Evolutionary conservation across 768 basidiomycete genomes (phyloP).

Genomic region (Tulasnella sp.): DNA sequence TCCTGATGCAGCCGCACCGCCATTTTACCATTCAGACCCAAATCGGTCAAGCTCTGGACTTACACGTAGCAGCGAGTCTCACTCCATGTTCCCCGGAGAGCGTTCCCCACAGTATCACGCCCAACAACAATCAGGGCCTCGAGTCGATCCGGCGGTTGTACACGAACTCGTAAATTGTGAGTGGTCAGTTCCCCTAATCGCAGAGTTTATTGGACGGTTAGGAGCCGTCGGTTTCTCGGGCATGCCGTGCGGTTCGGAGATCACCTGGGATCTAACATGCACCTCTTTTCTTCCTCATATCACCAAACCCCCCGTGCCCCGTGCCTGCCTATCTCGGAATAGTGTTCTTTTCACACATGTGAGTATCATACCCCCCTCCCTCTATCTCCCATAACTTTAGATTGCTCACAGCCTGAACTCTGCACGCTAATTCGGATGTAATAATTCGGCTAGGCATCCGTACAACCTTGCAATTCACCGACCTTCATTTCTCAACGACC

Average conservation of each 20-base stretch:
- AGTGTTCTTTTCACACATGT: neutral
- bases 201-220: neutral
- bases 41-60: neutral
- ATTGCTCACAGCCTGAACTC: neutral
- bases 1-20: neutral
- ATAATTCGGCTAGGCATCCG: constrained; percentile 58
- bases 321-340: constrained; percentile 4
- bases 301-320: neutral
- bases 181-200: constrained; percentile 27
- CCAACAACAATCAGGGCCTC: constrained; percentile 20
- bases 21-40: neutral
- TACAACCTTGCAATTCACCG: constrained; percentile 70
- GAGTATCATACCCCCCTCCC: neutral
- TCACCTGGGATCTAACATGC: neutral
- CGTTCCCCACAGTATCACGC: neutral
- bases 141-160: constrained; percentile 54
- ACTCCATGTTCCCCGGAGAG: neutral
- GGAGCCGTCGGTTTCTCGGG: constrained; percentile 19
- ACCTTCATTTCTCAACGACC: constrained; percentile 59
- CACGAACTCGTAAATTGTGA: constrained; percentile 67
- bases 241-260: constrained; percentile 46
- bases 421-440: constrained; percentile 37
- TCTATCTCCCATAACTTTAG: neutral
- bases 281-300: neutral
- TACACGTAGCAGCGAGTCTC: neutral